Conservation (phyloP, 78 protist genomes). For the Acrasis kona region DNA sequence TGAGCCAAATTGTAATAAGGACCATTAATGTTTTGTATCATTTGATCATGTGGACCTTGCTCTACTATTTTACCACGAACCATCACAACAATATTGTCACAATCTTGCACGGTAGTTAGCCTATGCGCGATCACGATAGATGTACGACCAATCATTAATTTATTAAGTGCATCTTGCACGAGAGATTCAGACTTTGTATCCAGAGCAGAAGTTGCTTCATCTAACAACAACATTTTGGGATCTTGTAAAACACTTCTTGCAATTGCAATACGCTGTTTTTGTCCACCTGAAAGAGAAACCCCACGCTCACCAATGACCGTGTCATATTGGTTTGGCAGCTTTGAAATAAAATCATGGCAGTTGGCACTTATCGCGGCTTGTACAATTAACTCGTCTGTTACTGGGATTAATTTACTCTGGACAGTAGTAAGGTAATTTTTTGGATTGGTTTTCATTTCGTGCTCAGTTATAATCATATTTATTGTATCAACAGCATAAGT, state of each 20-base stretch:
- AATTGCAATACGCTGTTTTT: constrained; percentile 62
- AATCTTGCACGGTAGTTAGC: constrained; percentile 57
- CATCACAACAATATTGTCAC: constrained; percentile 58
- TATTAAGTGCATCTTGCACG: constrained; percentile 74
- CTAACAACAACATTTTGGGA: constrained; percentile 80
- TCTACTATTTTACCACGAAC: constrained; percentile 53
- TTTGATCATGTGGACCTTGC: constrained; percentile 64
- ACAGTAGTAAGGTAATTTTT: too few relatives aligned
- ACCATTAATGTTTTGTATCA: too few relatives aligned
- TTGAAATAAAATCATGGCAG: constrained; percentile 29
- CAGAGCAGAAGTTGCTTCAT: constrained; percentile 92
- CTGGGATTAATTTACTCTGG: too few relatives aligned
- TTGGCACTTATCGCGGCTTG: constrained; percentile 33
- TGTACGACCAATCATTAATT: constrained; percentile 60
- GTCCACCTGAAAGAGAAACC: constrained; percentile 80
- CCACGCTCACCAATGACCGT: constrained; percentile 77
- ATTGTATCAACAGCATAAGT: too few relatives aligned
- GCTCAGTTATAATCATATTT: too few relatives aligned
- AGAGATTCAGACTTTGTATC: constrained; percentile 73
- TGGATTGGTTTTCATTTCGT: too few relatives aligned
- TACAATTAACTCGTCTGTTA: not conserved
- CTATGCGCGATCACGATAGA: constrained; percentile 87
- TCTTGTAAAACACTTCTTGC: constrained; percentile 19
- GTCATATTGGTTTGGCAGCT: constrained; percentile 44
- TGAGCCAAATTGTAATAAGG: too few relatives aligned